Evolutionary conservation across 345 rosid genomes (phyloP), one percentile per base, ranked within the genome.

Genomic region (Gossypium anomalum): DNA sequence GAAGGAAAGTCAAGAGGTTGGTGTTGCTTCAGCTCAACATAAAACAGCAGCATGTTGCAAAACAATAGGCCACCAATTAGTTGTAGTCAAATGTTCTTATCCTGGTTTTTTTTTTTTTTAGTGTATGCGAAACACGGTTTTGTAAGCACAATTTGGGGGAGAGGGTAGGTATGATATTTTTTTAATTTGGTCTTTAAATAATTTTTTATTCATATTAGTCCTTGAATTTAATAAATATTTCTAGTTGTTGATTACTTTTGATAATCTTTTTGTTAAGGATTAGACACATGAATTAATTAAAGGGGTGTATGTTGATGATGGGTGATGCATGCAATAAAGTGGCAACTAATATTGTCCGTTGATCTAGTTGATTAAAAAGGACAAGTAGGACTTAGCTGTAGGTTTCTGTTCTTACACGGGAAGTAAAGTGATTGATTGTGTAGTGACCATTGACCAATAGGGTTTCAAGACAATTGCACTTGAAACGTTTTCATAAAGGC

Each of bases 41-140:
- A 25, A 25, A 23, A 19, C 53, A 59, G 9, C 17, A 23, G 3
- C 15, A 63, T 65, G 34, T 58, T 58, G 38, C 41, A 57, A 70
- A 29, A 44, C 61, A 71, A 25, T 56, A 12, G 64, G 64, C 41
- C 9, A 60, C 64, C 8, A 73, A 19, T 48, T 49, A 64, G 78
- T 15, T 19, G 63, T 19, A 17, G 78, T 66, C 82, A 77, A 75
- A 57, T 8, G 73, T 12, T 16, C 79, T 75, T 75, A 77, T 83
- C 83, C 6, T 60, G 29, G 23, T 59, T 10, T 10, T 27, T 59
- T 59, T 10, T 10, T 27, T 29, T 53, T n/a, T 19, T 68, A 7
- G 19, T 70, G 16, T 20, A 19, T n/a, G 44, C 43, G 16, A 10
- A 6, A 82, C 82, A 64, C 80, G 79, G 57, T 52, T 67, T 51